Percentiles rank a stretch among this genome's conserved stretches.
phyloP scores from a whole-genome alignment of 2,329 filamentous ascomycete species.

The Chaetomium sp. region DNA sequence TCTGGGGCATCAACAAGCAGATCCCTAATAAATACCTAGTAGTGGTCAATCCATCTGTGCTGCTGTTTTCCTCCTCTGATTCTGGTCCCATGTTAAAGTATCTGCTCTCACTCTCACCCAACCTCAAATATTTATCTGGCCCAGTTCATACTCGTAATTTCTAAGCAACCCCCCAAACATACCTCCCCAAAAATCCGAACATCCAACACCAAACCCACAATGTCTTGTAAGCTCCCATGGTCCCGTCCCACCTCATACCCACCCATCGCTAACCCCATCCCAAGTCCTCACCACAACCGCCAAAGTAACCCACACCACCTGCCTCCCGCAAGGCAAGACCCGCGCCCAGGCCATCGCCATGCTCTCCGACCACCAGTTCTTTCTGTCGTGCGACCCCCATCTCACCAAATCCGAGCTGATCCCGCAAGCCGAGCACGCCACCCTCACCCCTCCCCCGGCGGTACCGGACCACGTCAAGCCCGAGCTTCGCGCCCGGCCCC shows the following conservation, averaged over 20 bases:
- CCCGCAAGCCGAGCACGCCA: slow-evolving; percentile 24
- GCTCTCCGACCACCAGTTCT: slow-evolving; percentile 56
- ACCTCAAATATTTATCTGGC: background rate
- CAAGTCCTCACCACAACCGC: slow-evolving; percentile 49
- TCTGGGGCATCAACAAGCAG: background rate
- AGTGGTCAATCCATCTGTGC: background rate
- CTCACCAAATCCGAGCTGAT: slow-evolving; percentile 48
- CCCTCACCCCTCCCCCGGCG: slow-evolving; percentile 24
- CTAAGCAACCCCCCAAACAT: background rate
- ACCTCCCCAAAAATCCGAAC: background rate
- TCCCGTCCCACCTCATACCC: background rate
- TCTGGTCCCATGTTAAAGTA: background rate
- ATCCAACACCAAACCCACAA: slow-evolving; percentile 3
- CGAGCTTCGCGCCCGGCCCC: slow-evolving; percentile 20
- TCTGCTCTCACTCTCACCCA: background rate
- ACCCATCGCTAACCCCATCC: background rate
- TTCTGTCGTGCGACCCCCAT: slow-evolving; percentile 57
- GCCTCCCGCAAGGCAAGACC: slow-evolving; percentile 45
- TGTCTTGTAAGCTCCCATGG: slow-evolving; percentile 25
- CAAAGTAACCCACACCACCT: slow-evolving; percentile 47
- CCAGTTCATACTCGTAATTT: background rate
- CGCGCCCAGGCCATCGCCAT: slow-evolving; percentile 45
- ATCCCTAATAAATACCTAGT: background rate
- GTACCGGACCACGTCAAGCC: slow-evolving; percentile 37
- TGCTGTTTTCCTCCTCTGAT: background rate